phyloP scores from a whole-genome alignment of 2,329 filamentous ascomycete genomes.

The Xylariaceae sp. region DNA sequence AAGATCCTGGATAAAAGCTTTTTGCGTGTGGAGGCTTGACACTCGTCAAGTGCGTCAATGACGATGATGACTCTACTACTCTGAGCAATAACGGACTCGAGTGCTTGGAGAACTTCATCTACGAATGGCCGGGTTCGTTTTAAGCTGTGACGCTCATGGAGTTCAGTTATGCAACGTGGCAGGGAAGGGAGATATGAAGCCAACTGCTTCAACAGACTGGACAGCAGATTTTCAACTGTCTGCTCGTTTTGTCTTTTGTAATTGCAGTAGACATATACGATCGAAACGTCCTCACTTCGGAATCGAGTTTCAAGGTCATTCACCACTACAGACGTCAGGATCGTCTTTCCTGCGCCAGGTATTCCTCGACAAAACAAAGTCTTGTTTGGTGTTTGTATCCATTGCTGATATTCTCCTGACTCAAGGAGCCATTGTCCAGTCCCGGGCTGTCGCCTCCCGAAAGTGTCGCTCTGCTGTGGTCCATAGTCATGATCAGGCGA shows the following conservation, averaged over 20 bases:
- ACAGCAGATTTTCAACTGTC: conserved; percentile 28
- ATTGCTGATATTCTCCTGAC: conserved; percentile 7
- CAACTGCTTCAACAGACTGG: conserved; percentile 38
- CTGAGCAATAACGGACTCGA: conserved; percentile 14
- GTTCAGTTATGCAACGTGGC: conserved; percentile 23
- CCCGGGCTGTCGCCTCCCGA: conserved; percentile 33
- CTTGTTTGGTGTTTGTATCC: conserved; percentile 12
- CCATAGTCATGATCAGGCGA: conserved; percentile 32
- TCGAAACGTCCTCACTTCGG: conserved; percentile 9
- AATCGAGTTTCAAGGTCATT: conserved; percentile 34
- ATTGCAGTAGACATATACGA: conserved; percentile 46
- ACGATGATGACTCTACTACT: conserved; percentile 26
- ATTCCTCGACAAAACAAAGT: conserved; percentile 45
- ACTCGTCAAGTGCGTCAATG: conserved; percentile 25
- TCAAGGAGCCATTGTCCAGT: conserved; percentile 30
- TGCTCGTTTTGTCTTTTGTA: conserved; percentile 37
- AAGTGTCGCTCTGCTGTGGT: conserved; percentile 37
- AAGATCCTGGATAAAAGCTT: conserved; percentile 17
- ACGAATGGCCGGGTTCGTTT: conserved; percentile 23
- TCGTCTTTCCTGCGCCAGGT: conserved; percentile 48
- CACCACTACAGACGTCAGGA: conserved; percentile 39
- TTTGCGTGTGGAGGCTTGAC: conserved; percentile 6
- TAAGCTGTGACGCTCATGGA: conserved; percentile 31
- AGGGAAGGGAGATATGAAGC: conserved; percentile 19
- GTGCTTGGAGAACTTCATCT: conserved; percentile 18